A percentile compares a stretch with the other conserved stretches of the same genome.
Conservation (phyloP, 2,329 filamentous ascomycete species). For the Hysterium pulicare region DNA sequence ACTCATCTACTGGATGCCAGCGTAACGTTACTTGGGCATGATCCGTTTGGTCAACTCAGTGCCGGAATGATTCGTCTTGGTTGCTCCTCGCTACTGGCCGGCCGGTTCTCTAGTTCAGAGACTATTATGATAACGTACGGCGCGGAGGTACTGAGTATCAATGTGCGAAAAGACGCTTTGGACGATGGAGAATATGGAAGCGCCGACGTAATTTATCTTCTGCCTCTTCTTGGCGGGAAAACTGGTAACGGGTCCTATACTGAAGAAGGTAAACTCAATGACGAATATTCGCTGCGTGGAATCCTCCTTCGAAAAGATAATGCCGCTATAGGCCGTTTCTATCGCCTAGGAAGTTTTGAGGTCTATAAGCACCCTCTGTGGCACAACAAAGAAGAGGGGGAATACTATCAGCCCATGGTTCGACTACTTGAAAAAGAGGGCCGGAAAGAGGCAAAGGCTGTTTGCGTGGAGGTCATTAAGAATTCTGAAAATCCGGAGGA, state of each 20-base stretch:
- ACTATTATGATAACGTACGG: not conserved
- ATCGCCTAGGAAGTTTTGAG: not conserved
- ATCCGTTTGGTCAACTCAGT: not conserved
- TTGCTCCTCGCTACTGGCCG: not conserved
- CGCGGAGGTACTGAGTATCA: not conserved
- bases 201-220: not conserved
- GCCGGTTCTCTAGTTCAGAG: not conserved
- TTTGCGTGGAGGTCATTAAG: not conserved
- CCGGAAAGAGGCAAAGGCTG: not conserved
- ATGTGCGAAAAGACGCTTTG: not conserved
- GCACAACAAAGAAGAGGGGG: not conserved
- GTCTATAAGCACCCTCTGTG: not conserved
- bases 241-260: not conserved
- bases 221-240: not conserved
- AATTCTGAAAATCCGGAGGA: not conserved
- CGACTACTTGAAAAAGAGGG: not conserved
- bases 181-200: not conserved
- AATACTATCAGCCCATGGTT: not conserved
- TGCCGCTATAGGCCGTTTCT: not conserved
- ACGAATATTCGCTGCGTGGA: not conserved
- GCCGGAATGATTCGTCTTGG: not conserved
- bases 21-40: not conserved
- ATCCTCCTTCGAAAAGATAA: not conserved
- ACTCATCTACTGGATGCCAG: not conserved
- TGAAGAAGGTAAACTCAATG: not conserved